Evolutionary conservation across 371 early-diverging fungal genomes (phyloP).

Genomic region (Chytridiales sp.): DNA sequence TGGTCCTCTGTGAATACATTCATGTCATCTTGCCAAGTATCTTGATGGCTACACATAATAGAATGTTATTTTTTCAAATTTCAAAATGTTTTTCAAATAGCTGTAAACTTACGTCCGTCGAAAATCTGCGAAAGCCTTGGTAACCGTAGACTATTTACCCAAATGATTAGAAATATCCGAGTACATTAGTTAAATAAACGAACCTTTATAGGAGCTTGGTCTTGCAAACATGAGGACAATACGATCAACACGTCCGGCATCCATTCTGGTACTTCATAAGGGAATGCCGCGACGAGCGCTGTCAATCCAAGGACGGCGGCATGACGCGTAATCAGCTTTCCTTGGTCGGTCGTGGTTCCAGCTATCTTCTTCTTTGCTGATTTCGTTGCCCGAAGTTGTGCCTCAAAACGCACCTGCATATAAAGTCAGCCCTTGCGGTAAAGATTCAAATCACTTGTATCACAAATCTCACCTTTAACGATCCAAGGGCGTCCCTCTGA

Average conservation of each 20-base stretch:
- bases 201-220: constrained; percentile 82
- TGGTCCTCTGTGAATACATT: constrained; percentile 74
- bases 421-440: neutral
- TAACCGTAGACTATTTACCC: constrained; percentile 64
- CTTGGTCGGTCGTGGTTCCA: constrained; percentile 20
- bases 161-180: constrained; percentile 6
- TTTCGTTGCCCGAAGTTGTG: constrained; percentile 10
- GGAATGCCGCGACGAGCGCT: constrained; percentile 81
- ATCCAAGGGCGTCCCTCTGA: constrained; percentile 66
- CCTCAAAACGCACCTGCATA: constrained; percentile 16
- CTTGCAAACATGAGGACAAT: constrained; percentile 76
- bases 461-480: constrained; percentile 38
- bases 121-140: constrained; percentile 88
- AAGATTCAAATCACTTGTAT: neutral
- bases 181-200: constrained; percentile 2
- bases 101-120: constrained; percentile 58
- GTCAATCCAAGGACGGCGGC: constrained; percentile 87
- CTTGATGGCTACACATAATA: constrained; percentile 61
- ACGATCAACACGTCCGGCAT: constrained; percentile 78
- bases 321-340: constrained; percentile 72
- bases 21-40: constrained; percentile 90
- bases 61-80: neutral
- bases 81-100: neutral
- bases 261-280: constrained; percentile 87
- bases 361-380: constrained; percentile 46